Evolutionary conservation across 2,329 filamentous ascomycete genomes (phyloP), one percentile per base, ranked within the genome.

Genomic region (Magnaporthiopsis rhizophila): DNA sequence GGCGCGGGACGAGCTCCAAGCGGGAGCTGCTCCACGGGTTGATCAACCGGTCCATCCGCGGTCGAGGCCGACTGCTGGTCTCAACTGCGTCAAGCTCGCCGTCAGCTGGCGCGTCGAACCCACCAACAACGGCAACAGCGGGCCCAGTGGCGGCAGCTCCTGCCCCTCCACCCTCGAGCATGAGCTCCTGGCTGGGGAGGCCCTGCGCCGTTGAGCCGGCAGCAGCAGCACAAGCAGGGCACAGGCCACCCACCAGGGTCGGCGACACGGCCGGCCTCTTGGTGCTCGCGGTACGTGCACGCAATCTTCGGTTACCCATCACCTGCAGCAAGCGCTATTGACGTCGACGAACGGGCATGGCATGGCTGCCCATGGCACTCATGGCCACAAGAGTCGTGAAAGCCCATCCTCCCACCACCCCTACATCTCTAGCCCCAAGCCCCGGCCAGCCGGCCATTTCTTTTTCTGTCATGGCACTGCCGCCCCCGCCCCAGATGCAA

Each of bases 1-100:
- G 67, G 59, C 67, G 69, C 62, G 68, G 68, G 59, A 36, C 65
- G 9, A 67, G 68, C 32, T 71, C 72, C 15, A 73, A 69, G 64
- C 68, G 71, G 63, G 71, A 72, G 9, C 58, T 73, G 61, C 67
- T 75, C 57, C 69, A 73, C 53, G 72, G 67, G 34, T 66, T 74
- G 36, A 65, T 71, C 66, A 68, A 65, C 60, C 69, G 71, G 26
- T 71, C 67, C 57, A 30, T 69, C 63, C 66, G 68, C 26, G 65
- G 65, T 32, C 65, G 65, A 28, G 63, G 68, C 34, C 64, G 67
- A 3, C 64, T 65, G 13, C 58, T 64, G 30, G 30, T 58, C 18
- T 26, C 30, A 7, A 30, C 21, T 28, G 45, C 60, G 36, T 38
- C 34, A 50, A 12, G 36, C 38, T 28, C 60, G 28, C 18, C 60